Percentiles rank a stretch among this genome's conserved stretches.
These are phyloP conservation scores for Pilaira anomala DNA, from an alignment of 192 early-diverging fungal species.

Conservation along the genomic window DNA sequence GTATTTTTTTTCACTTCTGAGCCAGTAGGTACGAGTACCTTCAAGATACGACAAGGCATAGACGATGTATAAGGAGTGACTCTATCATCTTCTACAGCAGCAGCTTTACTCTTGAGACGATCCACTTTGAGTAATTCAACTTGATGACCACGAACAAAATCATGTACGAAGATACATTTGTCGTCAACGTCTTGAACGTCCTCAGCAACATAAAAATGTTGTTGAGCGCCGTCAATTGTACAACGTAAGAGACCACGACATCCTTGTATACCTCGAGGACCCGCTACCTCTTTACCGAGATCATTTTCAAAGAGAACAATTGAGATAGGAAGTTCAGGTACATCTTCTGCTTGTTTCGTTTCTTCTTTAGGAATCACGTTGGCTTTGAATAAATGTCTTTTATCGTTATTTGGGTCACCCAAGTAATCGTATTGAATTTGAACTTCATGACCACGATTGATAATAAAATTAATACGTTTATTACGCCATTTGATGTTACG, in stretches of 20 bases:
- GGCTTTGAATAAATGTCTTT: constrained; percentile 12
- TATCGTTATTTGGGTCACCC: neutral
- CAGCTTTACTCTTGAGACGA: constrained; percentile 39
- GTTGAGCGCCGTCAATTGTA: constrained; percentile 49
- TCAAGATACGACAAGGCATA: constrained; percentile 62
- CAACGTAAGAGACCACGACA: constrained; percentile 40
- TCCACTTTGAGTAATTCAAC: constrained; percentile 43
- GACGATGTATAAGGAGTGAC: constrained; percentile 58
- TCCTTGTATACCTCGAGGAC: constrained; percentile 26
- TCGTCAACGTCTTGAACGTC: constrained; percentile 37
- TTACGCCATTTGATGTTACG: constrained; percentile 49
- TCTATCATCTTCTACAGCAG: constrained; percentile 40
- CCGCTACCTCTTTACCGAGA: constrained; percentile 40
- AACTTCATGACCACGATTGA: constrained; percentile 31
- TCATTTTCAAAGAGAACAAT: constrained; percentile 35
- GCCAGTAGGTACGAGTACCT: constrained; percentile 50
- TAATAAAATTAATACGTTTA: constrained; percentile 31
- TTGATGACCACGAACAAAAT: constrained; percentile 45
- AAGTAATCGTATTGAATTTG: constrained; percentile 46
- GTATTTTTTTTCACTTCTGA: constrained; percentile 53
- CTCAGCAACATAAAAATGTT: constrained; percentile 46
- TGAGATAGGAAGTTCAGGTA: constrained; percentile 1
- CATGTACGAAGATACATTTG: constrained; percentile 43
- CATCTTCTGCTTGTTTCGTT: neutral
- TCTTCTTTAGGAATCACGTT: constrained; percentile 1